Base-by-base conservation (phyloP, 1,284 basidiomycete species). In the Tremellales sp. region DNA sequence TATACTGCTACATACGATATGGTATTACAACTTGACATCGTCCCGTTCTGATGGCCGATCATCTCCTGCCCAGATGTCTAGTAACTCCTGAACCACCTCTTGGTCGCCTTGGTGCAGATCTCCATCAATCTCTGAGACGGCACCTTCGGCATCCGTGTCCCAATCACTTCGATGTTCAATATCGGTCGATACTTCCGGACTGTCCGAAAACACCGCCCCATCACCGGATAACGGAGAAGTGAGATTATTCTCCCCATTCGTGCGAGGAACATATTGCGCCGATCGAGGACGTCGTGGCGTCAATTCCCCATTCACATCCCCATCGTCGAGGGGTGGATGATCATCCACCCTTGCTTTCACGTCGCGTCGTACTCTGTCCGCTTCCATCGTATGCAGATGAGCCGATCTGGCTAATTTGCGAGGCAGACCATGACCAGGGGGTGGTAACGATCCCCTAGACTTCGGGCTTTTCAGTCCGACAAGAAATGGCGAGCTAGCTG, bases 361-460 rank as follows among this genome's bases (percentile, higher is more conserved):
- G 11, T 39, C 31, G 43, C 25, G 29, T 42, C 48, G 39, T 17
- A 52, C 44, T 5, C 52, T 46, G 40, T 57, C 56, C 17, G 50
- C 51, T 39, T 67, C 64, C 25, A 71, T 55, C 0, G 63, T 55
- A 51, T 73, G 71, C 27, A 73, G 52, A 54, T 73, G 70, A 0
- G 65, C 57, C 22, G 50, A 59, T n/a, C 63, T 53, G 2, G 67
- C 69, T 1, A 70, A 45, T 25, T 46, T 48, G 17, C 52, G 50
- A 23, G 44, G 21, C 12, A 48, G 46, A 19, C 10, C 10, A 12
- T 11, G 10, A 10, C 36, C 10, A 31, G 29, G 29, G 8, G 8
- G 8, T 8, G 29, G 29, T n/a, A n/a, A n/a, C n/a, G n/a, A n/a
- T n/a, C n/a, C n/a, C n/a, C n/a, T n/a, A 31, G 10, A 8, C 29